Evolutionary conservation across 208 protist species (phyloP).

Genomic region (Herpetomonas muscarum): DNA sequence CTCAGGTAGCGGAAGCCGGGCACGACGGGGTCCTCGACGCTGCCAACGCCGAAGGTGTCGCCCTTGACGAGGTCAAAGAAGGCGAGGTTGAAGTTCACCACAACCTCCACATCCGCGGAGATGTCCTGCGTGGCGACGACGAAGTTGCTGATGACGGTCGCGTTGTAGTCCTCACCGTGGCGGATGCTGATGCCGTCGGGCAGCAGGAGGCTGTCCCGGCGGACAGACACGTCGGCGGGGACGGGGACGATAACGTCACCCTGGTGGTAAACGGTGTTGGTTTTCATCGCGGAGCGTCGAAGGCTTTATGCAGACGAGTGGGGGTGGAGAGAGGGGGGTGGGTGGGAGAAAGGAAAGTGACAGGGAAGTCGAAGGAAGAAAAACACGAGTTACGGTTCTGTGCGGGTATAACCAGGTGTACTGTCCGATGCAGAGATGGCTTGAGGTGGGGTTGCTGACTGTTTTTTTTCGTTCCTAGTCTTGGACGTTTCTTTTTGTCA

Average conservation of each 20-base stretch:
- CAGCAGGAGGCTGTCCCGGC: conserved; percentile 39
- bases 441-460: too few species aligned
- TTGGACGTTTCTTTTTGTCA: too few species aligned
- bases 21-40: conserved; percentile 27
- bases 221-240: conserved; percentile 29
- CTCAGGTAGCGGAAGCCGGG: conserved; percentile 56
- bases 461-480: too few species aligned
- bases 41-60: background rate
- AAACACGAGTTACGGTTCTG: too few species aligned
- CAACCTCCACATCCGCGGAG: conserved; percentile 31
- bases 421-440: too few species aligned
- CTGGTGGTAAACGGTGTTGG: conserved; percentile 20
- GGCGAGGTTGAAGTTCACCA: conserved; percentile 63
- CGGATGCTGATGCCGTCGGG: conserved; percentile 34
- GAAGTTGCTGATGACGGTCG: conserved; percentile 73
- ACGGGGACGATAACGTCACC: conserved; percentile 75
- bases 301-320: too few species aligned
- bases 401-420: too few species aligned
- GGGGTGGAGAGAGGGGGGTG: too few species aligned
- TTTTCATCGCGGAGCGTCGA: conserved; percentile 59
- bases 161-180: conserved; percentile 63
- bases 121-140: conserved; percentile 54
- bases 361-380: conserved; percentile 3
- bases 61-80: conserved; percentile 53
- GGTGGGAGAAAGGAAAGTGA: conserved; percentile 1